Evolutionary conservation across 257 asterid genomes (phyloP), one percentile per base, ranked within the genome.

Genomic region (Solanum chaucha): DNA sequence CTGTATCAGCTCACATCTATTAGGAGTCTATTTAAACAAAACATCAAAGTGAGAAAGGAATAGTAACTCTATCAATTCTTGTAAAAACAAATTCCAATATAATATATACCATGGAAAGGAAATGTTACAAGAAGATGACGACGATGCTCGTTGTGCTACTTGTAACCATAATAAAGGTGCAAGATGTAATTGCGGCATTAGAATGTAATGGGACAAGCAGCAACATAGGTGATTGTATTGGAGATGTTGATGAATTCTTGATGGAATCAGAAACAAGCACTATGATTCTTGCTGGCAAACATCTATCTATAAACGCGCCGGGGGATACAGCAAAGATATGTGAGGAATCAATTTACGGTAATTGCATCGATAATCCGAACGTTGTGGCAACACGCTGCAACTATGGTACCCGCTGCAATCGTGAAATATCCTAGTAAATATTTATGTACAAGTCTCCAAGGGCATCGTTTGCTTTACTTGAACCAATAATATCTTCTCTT

Each of bases 201-300:
- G 71, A 35, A 36, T 82, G 89, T 89, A 88, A 86, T 68, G 83
- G 72, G 38, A 86, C 88, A 59, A 71, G 0, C 28, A 64, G 13
- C n/a, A 70, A 3, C 7, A 70, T 87, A 38, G 86, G 44, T 5
- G 88, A 26, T 24, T 86, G 70, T 65, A 1, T 78, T 35, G 65
- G 11, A 12, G 87, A 59, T 2, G 84, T 41, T 9, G 87, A 81
- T 61, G 90, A 87, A 82, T 88, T 87, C 70, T 22, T 80, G 22
- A 87, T 90, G 89, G 92, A 88, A 44, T 88, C 87, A 3, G 86
- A 80, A 41, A 82, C 88, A 17, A 67, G 73, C 73, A 67, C 36
- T 24, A 67, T 13, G 73, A 26, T 67, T n/a, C 14, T 26, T 26
- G 73, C 20, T 67, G 19, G 19, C 26, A 2, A 58, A 2, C 0